phyloP scores from a whole-genome alignment of 768 basidiomycete species.

The Piloderma croceum region DNA sequence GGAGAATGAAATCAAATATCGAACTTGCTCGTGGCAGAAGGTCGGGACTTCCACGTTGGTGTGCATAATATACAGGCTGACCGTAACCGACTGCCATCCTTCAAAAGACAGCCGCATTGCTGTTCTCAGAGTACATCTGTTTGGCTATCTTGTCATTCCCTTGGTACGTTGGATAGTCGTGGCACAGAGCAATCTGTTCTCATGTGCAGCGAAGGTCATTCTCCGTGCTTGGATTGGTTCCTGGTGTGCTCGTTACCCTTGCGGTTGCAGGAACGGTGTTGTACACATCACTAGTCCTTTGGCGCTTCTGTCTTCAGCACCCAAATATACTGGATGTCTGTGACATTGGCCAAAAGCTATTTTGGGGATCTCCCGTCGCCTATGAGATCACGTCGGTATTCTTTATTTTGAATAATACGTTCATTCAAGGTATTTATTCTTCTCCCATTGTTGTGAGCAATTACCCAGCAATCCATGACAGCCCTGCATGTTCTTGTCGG shows the following conservation, averaged over 20 bases:
- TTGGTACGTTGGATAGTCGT: no score
- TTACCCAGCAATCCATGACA: slow-evolving; percentile 7
- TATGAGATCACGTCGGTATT: slow-evolving; percentile 48
- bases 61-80: not conserved
- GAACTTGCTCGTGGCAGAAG: slow-evolving; percentile 46
- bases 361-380: slow-evolving; percentile 40
- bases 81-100: not conserved
- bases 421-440: slow-evolving; percentile 38
- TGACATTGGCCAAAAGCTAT: slow-evolving; percentile 44
- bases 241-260: slow-evolving; percentile 37
- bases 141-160: slow-evolving; percentile 37
- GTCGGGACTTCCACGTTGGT: slow-evolving; percentile 16
- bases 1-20: slow-evolving; percentile 30
- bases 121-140: slow-evolving; percentile 45
- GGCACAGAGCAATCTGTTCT: slow-evolving; percentile 13
- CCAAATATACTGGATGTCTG: slow-evolving; percentile 46
- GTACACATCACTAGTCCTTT: slow-evolving; percentile 44
- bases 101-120: slow-evolving; percentile 39
- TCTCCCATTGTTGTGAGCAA: not conserved
- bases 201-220: no score
- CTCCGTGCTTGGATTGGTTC: slow-evolving; percentile 40
- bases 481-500: slow-evolving; percentile 43
- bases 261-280: slow-evolving; percentile 33
- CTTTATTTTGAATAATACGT: slow-evolving; percentile 51
- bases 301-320: slow-evolving; percentile 44